phyloP scores from a whole-genome alignment of 148 eudicot genomes.

The Fagopyrum tataricum region DNA sequence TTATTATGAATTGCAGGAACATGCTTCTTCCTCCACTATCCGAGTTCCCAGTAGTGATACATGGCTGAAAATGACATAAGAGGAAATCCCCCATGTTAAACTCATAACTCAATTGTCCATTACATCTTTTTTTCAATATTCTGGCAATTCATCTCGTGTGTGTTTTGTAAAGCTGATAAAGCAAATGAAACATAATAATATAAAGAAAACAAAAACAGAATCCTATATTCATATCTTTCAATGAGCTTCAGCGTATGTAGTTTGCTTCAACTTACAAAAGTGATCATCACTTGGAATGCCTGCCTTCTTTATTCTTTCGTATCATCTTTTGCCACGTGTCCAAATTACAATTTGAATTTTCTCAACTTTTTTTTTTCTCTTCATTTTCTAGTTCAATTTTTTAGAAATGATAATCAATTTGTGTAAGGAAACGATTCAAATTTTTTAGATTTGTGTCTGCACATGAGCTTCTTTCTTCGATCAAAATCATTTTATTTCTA shows the following conservation, averaged over 20 bases:
- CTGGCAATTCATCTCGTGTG: not conserved
- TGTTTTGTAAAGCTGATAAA: conserved; percentile 6
- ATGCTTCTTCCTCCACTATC: conserved; percentile 1
- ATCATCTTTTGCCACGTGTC: not conserved
- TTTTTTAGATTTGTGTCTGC: too few relatives aligned
- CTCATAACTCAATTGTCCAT: not conserved
- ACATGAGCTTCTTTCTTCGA: too few relatives aligned
- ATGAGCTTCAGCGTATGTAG: not conserved
- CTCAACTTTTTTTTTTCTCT: not conserved
- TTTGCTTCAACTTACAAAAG: not conserved
- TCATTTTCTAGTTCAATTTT: not conserved
- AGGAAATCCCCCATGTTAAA: not conserved
- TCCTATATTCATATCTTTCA: conserved; percentile 2
- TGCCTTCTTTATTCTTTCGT: not conserved
- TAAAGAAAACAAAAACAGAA: conserved; percentile 7
- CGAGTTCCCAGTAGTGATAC: not conserved
- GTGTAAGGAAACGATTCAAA: too few relatives aligned
- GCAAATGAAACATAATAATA: not conserved
- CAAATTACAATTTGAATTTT: not conserved
- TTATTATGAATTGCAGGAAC: not conserved
- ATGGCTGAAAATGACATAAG: conserved; percentile 3
- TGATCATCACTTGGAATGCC: not conserved
- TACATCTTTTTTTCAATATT: not conserved
- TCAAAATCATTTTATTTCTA: too few relatives aligned
- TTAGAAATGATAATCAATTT: too few relatives aligned